Evolutionary conservation across 2,329 filamentous ascomycete species (phyloP), one percentile per base, ranked within the genome.

Genomic region (Balansia obtecta): DNA sequence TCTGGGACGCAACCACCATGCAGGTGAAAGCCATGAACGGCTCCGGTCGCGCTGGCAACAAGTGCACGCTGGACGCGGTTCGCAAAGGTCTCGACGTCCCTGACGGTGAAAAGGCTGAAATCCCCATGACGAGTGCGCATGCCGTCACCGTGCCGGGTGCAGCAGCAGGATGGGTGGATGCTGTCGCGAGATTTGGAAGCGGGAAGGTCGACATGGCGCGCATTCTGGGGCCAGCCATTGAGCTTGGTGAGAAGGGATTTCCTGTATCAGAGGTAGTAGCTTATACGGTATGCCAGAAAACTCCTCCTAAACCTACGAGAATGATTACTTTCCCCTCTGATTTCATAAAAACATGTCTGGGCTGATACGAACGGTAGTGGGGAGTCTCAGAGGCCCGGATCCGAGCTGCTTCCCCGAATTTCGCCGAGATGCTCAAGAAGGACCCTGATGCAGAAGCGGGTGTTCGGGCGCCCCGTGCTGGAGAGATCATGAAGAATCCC

Each of bases 81-180:
- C 79, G 86, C 22, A 74, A 76, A 51, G 82, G 85, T 55, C 72
- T 97, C 22, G 80, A 79, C 0, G 60, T 93, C 13, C 71, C 75
- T 1, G 75, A 79, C 8, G 80, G 75, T 12, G 68, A 77, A 8
- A 39, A 57, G 3, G 74, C 71, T 1, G 70, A 71, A 42, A 90
- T 96, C 33, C 89, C 90, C 15, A 80, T 85, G 70, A 68, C 70
- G 34, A 91, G 84, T 61, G 83, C 87, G 13, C 86, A 94, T 62
- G 77, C 89, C 10, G 87, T 88, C 1, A 95, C 90, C 1, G 83
- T 93, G 0, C 93, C 93, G 0, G 93, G 93, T 6, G 90, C 93
- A 1, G 81, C 93, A 0, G 93, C 89, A 0, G 93, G 91, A 1
- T 98, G 93, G 93, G 83, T 87, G 22, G 93, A 98, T 65, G 84